Evolutionary conservation across 2,329 filamentous ascomycete genomes (phyloP), one percentile per base, ranked within the genome.

Genomic region (Paecilomyces niveus): DNA sequence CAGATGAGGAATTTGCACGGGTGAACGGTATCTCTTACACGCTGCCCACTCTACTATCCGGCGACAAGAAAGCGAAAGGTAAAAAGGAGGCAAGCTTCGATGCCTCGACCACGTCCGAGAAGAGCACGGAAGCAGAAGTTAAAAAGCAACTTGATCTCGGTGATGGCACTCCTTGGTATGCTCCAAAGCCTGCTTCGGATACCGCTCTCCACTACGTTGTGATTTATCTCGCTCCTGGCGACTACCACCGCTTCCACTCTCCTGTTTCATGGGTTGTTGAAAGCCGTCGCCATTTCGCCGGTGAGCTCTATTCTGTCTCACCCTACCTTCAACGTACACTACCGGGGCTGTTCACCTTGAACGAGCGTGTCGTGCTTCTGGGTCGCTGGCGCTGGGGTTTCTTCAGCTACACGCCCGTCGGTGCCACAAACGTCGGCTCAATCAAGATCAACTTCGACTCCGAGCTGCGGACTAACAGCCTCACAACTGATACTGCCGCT

Each of bases 221-320:
- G 62, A 86, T 99, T 69, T 99, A 99, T 76, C 85, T 99, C 51
- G 94, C 95, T 0, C 94, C 94, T 0, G 94, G 94, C 54, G 95
- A 99, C 78, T 99, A 99, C 78, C 94, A 99, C 78, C 90, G 93
- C 63, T 99, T 97, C 80, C 95, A 99, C 78, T 96, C 90, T 1
- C 94, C 94, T 0, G 88, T 91, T 1, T 89, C 90, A 66, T 99
- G 94, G 94, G 92, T 99, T 15, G 94, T 94, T 33, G 90, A 97
- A 75, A 87, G 87, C 64, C 87, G 95, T 51, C 89, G 94, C n/a
- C 94, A 99, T 78, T 99, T 99, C 71, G 92, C 94, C 0, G 94
- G 94, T 59, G 95, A 99, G 75, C 82, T 99, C 8, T 99, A 90
- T 80, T 93, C 89, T 57, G 94, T 99, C 3, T 96, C 91, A 0